phyloP scores from a whole-genome alignment of 1,139 yeast species.

The Blastobotrys persicus region DNA sequence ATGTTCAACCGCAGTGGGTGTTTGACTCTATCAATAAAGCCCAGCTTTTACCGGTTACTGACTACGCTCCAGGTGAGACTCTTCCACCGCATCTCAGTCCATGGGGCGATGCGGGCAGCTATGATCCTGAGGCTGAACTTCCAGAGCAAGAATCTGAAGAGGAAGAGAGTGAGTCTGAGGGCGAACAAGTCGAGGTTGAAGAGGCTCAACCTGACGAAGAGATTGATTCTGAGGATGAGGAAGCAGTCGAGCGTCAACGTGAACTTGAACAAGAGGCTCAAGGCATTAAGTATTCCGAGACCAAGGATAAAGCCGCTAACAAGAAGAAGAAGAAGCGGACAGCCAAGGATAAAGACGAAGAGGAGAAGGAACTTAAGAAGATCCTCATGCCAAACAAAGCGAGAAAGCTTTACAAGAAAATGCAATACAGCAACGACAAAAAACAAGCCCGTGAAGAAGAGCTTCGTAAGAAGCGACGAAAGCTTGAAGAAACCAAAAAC shows the following conservation, averaged over 20 bases:
- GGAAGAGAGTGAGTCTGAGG: constrained; percentile 40
- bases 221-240: constrained; percentile 41
- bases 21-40: constrained; percentile 87
- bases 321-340: constrained; percentile 35
- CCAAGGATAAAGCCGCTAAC: constrained; percentile 37
- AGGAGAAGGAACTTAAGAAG: constrained; percentile 83
- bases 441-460: constrained; percentile 76
- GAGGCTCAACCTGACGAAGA: constrained; percentile 46
- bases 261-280: constrained; percentile 90
- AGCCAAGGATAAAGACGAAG: constrained; percentile 52
- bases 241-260: constrained; percentile 58
- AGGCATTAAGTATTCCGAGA: constrained; percentile 74
- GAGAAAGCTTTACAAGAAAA: constrained; percentile 89
- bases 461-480: constrained; percentile 74
- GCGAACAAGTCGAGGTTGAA: constrained; percentile 50
- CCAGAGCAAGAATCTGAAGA: constrained; percentile 41
- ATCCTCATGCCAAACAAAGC: constrained; percentile 98
- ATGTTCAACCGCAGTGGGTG: constrained; percentile 97
- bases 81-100: constrained; percentile 97
- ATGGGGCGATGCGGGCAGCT: constrained; percentile 95
- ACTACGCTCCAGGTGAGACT: constrained; percentile 90
- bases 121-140: constrained; percentile 68
- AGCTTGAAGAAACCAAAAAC: constrained; percentile 64
- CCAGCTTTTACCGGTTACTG: constrained; percentile 68
- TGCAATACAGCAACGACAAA: constrained; percentile 88